Evolutionary conservation across 2,329 filamentous ascomycete genomes (phyloP), one percentile per base, ranked within the genome.

Genomic region (Amylocarpus encephaloides): DNA sequence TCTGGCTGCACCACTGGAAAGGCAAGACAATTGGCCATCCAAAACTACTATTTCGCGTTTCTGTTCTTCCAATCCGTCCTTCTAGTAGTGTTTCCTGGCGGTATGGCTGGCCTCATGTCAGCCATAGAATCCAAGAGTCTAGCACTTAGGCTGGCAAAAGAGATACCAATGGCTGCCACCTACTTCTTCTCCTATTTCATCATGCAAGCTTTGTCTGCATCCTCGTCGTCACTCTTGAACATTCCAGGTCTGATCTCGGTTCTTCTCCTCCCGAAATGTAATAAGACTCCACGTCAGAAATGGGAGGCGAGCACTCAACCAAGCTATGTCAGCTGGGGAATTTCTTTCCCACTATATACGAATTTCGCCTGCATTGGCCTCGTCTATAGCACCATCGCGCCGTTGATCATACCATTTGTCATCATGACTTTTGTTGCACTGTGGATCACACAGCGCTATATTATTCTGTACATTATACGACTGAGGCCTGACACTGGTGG

Each of bases 21-120:
- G 50, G 58, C 55, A 18, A 58, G 55, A 7, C 60, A 65, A 46
- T 53, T 53, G 38, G 48, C 56, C 30, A 79, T 86, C 2, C 82
- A 86, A 61, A 76, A 75, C 52, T 86, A 82, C 66, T 86, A 83
- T 66, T 86, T 86, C 60, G 75, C 76, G 19, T 87, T 87, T 65
- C 70, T 86, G 15, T 85, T 86, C 64, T 76, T 86, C 30, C 80
- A 86, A n/a, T 46, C 32, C 32, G 39, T 40, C 22, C 35, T 33
- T 26, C 22, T 26, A 4, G 22, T 26, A 4, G 22, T 26, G 4
- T 26, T 26, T 26, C 22, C 22, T 26, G 22, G 22, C 7, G 22
- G 22, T 26, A 7, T 26, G 22, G 7, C 22, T 4, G 22, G 22
- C 7, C 22, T 26, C 4, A 4, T 26, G 22, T 26, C 22, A 26